Percentiles rank a stretch among this genome's conserved stretches.
These are phyloP conservation scores for Solanum chaucha DNA, from an alignment of 257 asterid genomes.

Conservation along the genomic window DNA sequence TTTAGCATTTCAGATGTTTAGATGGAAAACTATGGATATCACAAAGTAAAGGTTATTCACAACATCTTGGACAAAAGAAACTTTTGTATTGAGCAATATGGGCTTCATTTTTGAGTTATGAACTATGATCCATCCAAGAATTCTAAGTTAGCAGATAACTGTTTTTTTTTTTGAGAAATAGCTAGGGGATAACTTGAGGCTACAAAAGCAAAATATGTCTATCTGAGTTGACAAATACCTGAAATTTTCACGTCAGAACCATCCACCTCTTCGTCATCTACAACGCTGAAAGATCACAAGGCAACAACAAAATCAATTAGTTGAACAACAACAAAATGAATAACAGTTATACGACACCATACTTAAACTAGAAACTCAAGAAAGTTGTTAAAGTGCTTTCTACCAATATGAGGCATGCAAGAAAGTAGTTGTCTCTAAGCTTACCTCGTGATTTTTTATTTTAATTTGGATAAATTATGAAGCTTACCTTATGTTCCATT, in stretches of 20 bases:
- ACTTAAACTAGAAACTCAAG: background rate
- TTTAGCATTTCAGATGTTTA: background rate
- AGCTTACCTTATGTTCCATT: constrained; percentile 86
- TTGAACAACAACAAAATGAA: background rate
- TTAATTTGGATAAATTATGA: background rate
- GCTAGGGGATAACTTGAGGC: background rate
- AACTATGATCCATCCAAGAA: background rate
- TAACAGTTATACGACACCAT: background rate
- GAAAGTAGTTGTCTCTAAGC: background rate
- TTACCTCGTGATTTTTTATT: background rate
- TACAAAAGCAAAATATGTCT: background rate
- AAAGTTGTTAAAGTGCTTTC: background rate
- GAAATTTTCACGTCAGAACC: constrained; percentile 27
- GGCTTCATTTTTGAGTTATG: background rate
- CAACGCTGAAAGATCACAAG: constrained; percentile 51
- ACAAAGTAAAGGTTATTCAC: background rate
- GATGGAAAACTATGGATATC: background rate
- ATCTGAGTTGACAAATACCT: constrained; percentile 25
- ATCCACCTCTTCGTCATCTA: constrained; percentile 52
- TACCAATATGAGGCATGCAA: background rate
- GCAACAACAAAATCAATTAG: background rate
- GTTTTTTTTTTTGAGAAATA: background rate
- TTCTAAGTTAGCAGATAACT: background rate
- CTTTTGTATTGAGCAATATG: background rate
- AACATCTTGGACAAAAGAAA: background rate